A percentile compares a stretch with the other conserved stretches of the same genome.
phyloP scores from a whole-genome alignment of 2,329 filamentous ascomycete genomes.

The Blastomyces percursus region DNA sequence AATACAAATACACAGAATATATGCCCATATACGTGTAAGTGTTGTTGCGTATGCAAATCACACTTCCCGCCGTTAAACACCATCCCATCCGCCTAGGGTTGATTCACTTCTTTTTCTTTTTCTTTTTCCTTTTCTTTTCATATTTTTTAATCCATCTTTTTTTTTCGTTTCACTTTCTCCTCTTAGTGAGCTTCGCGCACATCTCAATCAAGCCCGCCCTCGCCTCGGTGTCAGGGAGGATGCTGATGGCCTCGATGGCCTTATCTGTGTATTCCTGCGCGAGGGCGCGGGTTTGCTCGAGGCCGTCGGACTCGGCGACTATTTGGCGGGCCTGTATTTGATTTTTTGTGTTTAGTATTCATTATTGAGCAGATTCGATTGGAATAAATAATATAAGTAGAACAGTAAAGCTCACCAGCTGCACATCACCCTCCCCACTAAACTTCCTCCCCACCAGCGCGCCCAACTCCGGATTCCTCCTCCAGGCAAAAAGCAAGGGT shows the following conservation, averaged over 20 bases:
- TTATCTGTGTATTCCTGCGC: conserved; percentile 85
- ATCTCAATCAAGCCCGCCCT: conserved; percentile 87
- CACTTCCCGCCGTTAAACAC: too few species aligned
- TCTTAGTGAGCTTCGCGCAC: conserved; percentile 81
- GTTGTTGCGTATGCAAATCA: too few species aligned
- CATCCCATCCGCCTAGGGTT: too few species aligned
- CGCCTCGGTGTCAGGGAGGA: conserved; percentile 87
- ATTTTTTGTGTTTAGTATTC: not conserved
- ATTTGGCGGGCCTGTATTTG: conserved; percentile 64
- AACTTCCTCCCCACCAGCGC: conserved; percentile 89
- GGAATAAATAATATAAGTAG: not conserved
- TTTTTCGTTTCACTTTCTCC: conserved; percentile 54
- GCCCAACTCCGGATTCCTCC: conserved; percentile 72
- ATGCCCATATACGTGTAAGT: too few species aligned
- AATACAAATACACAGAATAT: too few species aligned
- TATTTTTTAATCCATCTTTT: too few species aligned
- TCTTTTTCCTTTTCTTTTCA: not conserved
- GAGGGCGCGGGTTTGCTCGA: conserved; percentile 82
- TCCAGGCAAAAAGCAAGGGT: conserved; percentile 91
- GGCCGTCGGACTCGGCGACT: conserved; percentile 70
- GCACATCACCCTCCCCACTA: conserved; percentile 67
- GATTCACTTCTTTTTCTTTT: too few species aligned
- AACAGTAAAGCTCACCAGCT: conserved; percentile 50
- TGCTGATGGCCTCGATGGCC: conserved; percentile 70
- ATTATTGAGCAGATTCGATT: too few species aligned